Conservation (phyloP, 495 filamentous ascomycete species). For the Amniculicola lignicola region DNA sequence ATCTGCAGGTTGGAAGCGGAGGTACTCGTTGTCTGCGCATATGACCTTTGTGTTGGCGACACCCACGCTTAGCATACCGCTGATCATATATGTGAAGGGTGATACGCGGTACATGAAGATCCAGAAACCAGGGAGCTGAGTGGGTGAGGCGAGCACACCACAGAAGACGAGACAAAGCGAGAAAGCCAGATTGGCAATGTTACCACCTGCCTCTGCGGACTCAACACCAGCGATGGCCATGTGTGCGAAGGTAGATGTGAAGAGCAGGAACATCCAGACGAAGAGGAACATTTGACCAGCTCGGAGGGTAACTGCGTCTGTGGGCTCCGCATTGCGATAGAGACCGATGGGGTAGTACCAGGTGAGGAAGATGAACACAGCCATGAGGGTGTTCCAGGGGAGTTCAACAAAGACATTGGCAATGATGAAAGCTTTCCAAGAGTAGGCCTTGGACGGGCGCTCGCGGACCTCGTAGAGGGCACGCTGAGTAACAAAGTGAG, state of each 20-base stretch:
- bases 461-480: conserved; percentile 54
- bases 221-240: conserved; percentile 64
- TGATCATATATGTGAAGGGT: conserved; percentile 45
- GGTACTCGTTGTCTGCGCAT: conserved; percentile 44
- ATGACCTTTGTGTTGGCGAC: conserved; percentile 41
- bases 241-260: conserved; percentile 61
- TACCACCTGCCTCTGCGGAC: conserved; percentile 60
- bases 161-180: conserved; percentile 60
- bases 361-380: conserved; percentile 50
- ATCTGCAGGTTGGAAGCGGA: conserved; percentile 37
- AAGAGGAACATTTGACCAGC: conserved; percentile 60
- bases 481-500: conserved; percentile 53
- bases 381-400: conserved; percentile 52
- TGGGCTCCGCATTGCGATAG: conserved; percentile 46
- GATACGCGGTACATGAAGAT: conserved; percentile 48
- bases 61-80: conserved; percentile 40
- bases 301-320: conserved; percentile 48
- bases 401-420: conserved; percentile 52
- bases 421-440: conserved; percentile 54
- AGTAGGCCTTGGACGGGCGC: conserved; percentile 54
- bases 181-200: conserved; percentile 60
- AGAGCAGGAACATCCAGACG: conserved; percentile 50
- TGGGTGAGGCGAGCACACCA: conserved; percentile 41
- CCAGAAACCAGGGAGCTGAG: conserved; percentile 43
- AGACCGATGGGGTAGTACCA: conserved; percentile 53